phyloP scores from a whole-genome alignment of 1,284 basidiomycete genomes.

The Heliocybe sulcata region DNA sequence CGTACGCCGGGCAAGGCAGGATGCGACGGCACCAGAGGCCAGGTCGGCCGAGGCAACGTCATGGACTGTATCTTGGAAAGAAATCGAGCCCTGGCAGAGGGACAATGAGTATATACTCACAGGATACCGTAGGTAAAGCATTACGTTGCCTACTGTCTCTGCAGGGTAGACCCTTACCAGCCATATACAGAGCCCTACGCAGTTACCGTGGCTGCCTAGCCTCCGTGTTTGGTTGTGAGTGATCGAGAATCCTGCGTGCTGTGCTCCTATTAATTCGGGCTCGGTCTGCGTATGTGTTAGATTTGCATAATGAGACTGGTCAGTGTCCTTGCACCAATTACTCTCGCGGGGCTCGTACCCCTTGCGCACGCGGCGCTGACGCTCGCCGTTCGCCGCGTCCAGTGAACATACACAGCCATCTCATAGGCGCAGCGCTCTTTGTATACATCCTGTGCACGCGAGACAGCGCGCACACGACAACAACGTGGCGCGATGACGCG shows the following conservation, averaged over 20 bases:
- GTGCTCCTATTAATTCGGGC: neutral
- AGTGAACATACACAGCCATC: slow-evolving; percentile 91
- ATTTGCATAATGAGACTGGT: slow-evolving; percentile 83
- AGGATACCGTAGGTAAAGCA: slow-evolving; percentile 63
- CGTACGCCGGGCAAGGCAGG: neutral
- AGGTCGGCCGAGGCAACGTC: neutral
- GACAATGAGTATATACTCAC: slow-evolving; percentile 72
- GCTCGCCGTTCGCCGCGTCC: neutral
- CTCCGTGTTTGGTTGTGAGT: slow-evolving; percentile 67
- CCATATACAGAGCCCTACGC: slow-evolving; percentile 45
- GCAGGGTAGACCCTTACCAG: neutral
- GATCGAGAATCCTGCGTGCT: slow-evolving; percentile 19
- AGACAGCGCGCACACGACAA: slow-evolving; percentile 37
- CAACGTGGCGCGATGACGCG: slow-evolving; percentile 57
- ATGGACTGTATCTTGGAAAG: slow-evolving; percentile 49
- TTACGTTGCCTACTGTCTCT: neutral
- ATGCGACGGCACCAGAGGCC: neutral
- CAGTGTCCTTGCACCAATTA: slow-evolving; percentile 9
- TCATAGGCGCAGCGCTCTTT: slow-evolving; percentile 72
- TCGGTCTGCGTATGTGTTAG: slow-evolving; percentile 28
- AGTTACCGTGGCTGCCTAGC: slow-evolving; percentile 57
- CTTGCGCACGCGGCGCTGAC: neutral
- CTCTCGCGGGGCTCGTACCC: neutral
- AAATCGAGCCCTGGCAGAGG: slow-evolving; percentile 60
- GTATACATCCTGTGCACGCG: slow-evolving; percentile 50